Evolutionary conservation across 1,139 yeast genomes (phyloP).

Genomic region (Eremothecium coryli): DNA sequence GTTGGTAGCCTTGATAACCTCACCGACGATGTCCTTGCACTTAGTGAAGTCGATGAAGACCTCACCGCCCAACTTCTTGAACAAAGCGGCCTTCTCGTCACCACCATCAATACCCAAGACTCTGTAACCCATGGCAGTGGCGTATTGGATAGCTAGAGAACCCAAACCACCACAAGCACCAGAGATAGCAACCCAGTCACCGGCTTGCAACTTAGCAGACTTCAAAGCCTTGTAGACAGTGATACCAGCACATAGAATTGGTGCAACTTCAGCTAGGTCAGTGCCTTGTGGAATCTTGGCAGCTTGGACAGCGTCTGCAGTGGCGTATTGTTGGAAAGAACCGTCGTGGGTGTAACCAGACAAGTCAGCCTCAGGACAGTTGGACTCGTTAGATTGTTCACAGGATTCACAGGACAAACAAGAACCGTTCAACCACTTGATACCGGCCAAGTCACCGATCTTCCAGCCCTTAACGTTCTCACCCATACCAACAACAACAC

Average conservation of each 20-base stretch:
- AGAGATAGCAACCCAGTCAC: constrained; percentile 71
- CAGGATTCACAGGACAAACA: constrained; percentile 70
- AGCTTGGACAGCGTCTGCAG: constrained; percentile 81
- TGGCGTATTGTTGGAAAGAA: constrained; percentile 75
- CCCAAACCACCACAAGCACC: constrained; percentile 89
- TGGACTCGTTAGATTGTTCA: constrained; percentile 57
- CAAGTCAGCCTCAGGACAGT: constrained; percentile 58
- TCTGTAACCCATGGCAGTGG: constrained; percentile 73
- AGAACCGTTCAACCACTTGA: constrained; percentile 65
- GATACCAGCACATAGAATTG: constrained; percentile 76
- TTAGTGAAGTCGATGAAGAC: constrained; percentile 54
- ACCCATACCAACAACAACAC: constrained; percentile 69
- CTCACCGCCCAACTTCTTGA: constrained; percentile 58
- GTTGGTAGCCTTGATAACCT: constrained; percentile 47
- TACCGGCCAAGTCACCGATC: constrained; percentile 69
- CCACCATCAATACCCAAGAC: constrained; percentile 73
- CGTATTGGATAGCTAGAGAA: constrained; percentile 70
- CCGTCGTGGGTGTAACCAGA: constrained; percentile 80
- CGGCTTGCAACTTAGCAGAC: constrained; percentile 55
- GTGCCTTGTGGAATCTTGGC: constrained; percentile 64
- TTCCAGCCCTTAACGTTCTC: constrained; percentile 58
- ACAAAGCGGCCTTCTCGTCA: constrained; percentile 49
- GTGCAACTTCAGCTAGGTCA: constrained; percentile 67
- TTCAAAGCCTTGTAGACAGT: constrained; percentile 78
- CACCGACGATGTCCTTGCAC: constrained; percentile 44